Percentiles rank a stretch among this genome's conserved stretches.
Evolutionary conservation across 371 early-diverging fungal species (phyloP).

Genomic region (Coemansia sp.): DNA sequence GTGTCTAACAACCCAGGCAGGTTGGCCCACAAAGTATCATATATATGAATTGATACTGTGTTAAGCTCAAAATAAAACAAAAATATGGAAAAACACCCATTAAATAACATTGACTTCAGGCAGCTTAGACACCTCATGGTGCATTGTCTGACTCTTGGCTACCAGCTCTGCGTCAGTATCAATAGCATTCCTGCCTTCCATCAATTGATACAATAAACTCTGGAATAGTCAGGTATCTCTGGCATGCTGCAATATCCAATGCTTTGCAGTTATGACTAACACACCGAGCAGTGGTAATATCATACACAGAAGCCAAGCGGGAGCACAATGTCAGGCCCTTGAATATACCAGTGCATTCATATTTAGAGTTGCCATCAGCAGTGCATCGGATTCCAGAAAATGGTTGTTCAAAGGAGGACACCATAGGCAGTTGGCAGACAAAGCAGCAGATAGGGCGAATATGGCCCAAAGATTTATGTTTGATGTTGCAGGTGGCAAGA

Average conservation of each 20-base stretch:
- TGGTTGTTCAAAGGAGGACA: conserved; percentile 32
- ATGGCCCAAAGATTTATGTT: conserved; percentile 22
- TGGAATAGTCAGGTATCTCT: conserved; percentile 40
- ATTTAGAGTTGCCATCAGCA: conserved; percentile 17
- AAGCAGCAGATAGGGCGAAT: conserved; percentile 44
- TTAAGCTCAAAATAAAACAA: too few relatives aligned
- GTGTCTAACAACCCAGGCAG: too few relatives aligned
- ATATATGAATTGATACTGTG: too few relatives aligned
- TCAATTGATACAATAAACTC: conserved; percentile 40
- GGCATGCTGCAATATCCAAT: conserved; percentile 36
- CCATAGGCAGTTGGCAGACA: conserved; percentile 40
- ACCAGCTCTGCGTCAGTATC: conserved; percentile 15
- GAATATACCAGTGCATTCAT: conserved; percentile 36
- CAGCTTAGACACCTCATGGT: conserved; percentile 30
- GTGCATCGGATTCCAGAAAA: conserved; percentile 45
- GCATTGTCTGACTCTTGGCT: conserved; percentile 12
- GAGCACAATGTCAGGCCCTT: conserved; percentile 34
- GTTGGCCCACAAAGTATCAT: too few relatives aligned
- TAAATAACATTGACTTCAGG: conserved; percentile 22
- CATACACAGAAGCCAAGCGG: conserved; percentile 24
- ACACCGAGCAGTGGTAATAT: conserved; percentile 30
- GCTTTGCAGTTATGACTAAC: conserved; percentile 34
- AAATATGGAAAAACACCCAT: too few relatives aligned
- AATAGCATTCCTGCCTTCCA: neutral
- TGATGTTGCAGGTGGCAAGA: conserved; percentile 44